Conservation (phyloP, 108 stramenopile species). For the Phaeodactylum tricornutum region DNA sequence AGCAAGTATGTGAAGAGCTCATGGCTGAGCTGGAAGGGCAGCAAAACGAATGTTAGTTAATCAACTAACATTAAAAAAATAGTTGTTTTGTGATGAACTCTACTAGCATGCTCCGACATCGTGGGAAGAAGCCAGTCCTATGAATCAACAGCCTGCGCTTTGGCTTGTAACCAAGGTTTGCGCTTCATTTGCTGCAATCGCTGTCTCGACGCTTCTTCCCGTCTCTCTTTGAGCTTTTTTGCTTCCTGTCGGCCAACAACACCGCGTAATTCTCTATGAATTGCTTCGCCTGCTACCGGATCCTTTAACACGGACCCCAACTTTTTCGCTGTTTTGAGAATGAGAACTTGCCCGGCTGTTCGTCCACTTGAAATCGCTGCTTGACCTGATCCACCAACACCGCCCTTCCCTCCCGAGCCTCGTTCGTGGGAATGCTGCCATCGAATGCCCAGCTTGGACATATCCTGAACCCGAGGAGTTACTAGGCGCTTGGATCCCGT, state of each 20-base stretch:
- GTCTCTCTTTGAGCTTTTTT: slow-evolving; percentile 37
- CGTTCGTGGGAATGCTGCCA: slow-evolving; percentile 86
- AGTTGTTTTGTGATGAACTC: no score
- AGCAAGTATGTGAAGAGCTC: slow-evolving; percentile 48
- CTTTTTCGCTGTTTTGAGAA: slow-evolving; percentile 72
- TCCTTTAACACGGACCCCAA: slow-evolving; percentile 55
- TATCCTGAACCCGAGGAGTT: slow-evolving; percentile 71
- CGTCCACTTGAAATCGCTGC: not conserved
- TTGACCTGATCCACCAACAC: slow-evolving; percentile 44
- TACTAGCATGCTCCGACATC: no score
- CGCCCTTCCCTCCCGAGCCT: slow-evolving; percentile 79
- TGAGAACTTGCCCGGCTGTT: slow-evolving; percentile 75
- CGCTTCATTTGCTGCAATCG: slow-evolving; percentile 82
- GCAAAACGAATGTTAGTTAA: slow-evolving; percentile 1
- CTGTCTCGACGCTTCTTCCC: slow-evolving; percentile 55
- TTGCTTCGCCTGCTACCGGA: slow-evolving; percentile 47
- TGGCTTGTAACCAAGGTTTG: slow-evolving; percentile 74
- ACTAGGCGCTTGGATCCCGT: slow-evolving; percentile 17
- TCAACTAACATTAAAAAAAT: no score
- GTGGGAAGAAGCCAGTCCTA: no score
- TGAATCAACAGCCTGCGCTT: slow-evolving; percentile 9
- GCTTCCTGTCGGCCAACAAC: slow-evolving; percentile 57
- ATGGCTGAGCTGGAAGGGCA: slow-evolving; percentile 30
- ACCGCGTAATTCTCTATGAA: slow-evolving; percentile 72
- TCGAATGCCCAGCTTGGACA: slow-evolving; percentile 72